Conservation (phyloP, 768 basidiomycete genomes). For the Xerocomus potaroensis region DNA sequence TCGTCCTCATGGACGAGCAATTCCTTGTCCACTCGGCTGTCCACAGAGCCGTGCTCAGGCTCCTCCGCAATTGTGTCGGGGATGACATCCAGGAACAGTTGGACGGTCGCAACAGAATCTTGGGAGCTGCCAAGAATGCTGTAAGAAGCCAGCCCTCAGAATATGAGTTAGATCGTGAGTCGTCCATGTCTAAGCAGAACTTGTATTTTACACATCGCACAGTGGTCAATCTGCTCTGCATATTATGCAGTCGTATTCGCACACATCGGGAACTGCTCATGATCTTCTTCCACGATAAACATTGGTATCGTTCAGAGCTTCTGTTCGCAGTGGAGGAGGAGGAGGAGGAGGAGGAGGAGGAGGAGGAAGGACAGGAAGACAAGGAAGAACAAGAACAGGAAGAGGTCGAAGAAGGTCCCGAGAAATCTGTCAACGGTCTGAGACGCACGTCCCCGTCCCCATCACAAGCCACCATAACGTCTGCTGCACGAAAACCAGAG, state of each 20-base stretch:
- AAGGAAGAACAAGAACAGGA: slow-evolving; percentile 48
- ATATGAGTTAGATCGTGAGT: slow-evolving; percentile 83
- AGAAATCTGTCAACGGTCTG: slow-evolving; percentile 6
- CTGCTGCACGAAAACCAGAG: slow-evolving; percentile 65
- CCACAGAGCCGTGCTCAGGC: slow-evolving; percentile 79
- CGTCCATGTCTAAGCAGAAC: neutral
- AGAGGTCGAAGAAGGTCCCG: slow-evolving; percentile 25
- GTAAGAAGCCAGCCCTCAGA: slow-evolving; percentile 73
- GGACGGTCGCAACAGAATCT: slow-evolving; percentile 67
- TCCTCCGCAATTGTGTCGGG: slow-evolving; percentile 86
- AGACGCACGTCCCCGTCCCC: slow-evolving; percentile 53
- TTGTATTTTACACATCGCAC: slow-evolving; percentile 10
- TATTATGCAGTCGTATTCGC: slow-evolving; percentile 87
- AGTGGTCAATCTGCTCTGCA: slow-evolving; percentile 93
- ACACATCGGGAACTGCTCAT: slow-evolving; percentile 86
- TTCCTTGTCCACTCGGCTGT: slow-evolving; percentile 91
- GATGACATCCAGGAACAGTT: slow-evolving; percentile 86
- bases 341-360: slow-evolving; percentile 75
- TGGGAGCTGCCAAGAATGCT: slow-evolving; percentile 81
- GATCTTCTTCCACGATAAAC: slow-evolving; percentile 96
- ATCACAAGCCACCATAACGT: slow-evolving; percentile 55
- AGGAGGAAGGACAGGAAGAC: slow-evolving; percentile 51
- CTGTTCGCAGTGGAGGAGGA: slow-evolving; percentile 74
- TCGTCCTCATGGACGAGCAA: slow-evolving; percentile 86
- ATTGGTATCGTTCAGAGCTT: slow-evolving; percentile 77